phyloP scores from a whole-genome alignment of 495 filamentous ascomycete genomes.

The Daldinia loculata region DNA sequence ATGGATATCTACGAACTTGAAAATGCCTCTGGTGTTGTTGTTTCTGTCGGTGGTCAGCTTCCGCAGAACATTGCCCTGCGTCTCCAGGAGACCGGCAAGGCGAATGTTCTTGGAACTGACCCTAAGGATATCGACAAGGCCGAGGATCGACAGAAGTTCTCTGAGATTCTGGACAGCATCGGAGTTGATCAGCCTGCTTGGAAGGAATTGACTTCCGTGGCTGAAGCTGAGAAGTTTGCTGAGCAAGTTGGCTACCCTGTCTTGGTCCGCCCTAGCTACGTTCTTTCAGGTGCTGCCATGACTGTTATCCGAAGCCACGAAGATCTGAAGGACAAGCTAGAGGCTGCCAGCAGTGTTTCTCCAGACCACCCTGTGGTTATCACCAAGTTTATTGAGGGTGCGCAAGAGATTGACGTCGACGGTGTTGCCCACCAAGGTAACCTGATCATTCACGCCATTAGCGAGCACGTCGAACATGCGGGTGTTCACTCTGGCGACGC shows the following conservation, averaged over 20 bases:
- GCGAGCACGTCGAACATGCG: conserved; percentile 96
- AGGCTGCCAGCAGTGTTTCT: conserved; percentile 90
- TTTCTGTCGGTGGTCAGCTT: conserved; percentile 94
- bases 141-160: conserved; percentile 98
- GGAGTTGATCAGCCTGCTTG: conserved; percentile 94
- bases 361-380: conserved; percentile 98
- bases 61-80: conserved; percentile 97
- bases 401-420: conserved; percentile 97
- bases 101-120: conserved; percentile 89
- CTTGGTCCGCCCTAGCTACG: conserved; percentile 94
- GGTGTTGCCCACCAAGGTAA: conserved; percentile 87
- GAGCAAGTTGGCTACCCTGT: conserved; percentile 91
- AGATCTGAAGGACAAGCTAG: conserved; percentile 89
- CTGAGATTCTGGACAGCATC: conserved; percentile 93
- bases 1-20: conserved; percentile 99
- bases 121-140: conserved; percentile 96
- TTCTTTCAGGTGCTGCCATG: conserved; percentile 98
- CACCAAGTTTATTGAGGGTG: conserved; percentile 97
- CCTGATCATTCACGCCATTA: conserved; percentile 92
- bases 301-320: conserved; percentile 95
- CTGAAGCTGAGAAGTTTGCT: conserved; percentile 87
- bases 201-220: conserved; percentile 94
- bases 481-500: conserved; percentile 99
- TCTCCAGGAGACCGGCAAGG: conserved; percentile 89
- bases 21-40: conserved; percentile 85